A percentile compares a stretch with the other conserved stretches of the same genome.
These are phyloP conservation scores for Peziza echinospora DNA, from an alignment of 495 filamentous ascomycete species.

Conservation along the genomic window DNA sequence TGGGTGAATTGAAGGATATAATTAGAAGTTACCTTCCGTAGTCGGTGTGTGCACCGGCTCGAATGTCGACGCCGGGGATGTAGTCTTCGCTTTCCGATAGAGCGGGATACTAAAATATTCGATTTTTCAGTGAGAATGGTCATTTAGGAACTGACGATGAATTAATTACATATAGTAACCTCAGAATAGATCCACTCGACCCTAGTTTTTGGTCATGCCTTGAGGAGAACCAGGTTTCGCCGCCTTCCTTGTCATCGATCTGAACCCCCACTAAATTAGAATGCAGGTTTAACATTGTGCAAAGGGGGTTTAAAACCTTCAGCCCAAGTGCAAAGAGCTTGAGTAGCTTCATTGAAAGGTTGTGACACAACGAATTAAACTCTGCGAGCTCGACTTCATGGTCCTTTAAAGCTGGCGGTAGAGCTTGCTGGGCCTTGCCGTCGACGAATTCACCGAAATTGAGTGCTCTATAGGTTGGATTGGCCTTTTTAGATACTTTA, in stretches of 20 bases:
- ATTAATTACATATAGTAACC: conserved; percentile 38
- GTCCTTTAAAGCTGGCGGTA: conserved; percentile 41
- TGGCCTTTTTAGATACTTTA: too few species aligned
- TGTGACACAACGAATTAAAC: conserved; percentile 50
- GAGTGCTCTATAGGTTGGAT: conserved; percentile 52
- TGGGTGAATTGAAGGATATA: too few species aligned
- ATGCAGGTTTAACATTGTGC: too few species aligned
- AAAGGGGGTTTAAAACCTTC: too few species aligned
- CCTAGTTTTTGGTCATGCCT: conserved; percentile 41
- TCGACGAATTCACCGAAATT: conserved; percentile 66
- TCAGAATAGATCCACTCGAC: conserved; percentile 50
- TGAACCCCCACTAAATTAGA: too few species aligned
- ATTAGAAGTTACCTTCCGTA: conserved; percentile 30
- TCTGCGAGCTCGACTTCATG: conserved; percentile 36
- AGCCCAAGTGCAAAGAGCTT: conserved; percentile 56
- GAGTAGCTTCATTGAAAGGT: conserved; percentile 49
- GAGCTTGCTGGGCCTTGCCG: conserved; percentile 56
- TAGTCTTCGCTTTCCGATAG: conserved; percentile 24
- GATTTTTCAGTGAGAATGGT: too few species aligned
- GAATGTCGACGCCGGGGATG: conserved; percentile 32
- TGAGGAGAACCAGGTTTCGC: conserved; percentile 46
- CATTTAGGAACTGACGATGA: too few species aligned
- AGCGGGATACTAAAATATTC: conserved; percentile 47
- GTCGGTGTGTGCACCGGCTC: conserved; percentile 47
- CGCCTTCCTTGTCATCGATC: conserved; percentile 23